Evolutionary conservation across 768 basidiomycete species (phyloP).

Genomic region (Amanita molliuscula): DNA sequence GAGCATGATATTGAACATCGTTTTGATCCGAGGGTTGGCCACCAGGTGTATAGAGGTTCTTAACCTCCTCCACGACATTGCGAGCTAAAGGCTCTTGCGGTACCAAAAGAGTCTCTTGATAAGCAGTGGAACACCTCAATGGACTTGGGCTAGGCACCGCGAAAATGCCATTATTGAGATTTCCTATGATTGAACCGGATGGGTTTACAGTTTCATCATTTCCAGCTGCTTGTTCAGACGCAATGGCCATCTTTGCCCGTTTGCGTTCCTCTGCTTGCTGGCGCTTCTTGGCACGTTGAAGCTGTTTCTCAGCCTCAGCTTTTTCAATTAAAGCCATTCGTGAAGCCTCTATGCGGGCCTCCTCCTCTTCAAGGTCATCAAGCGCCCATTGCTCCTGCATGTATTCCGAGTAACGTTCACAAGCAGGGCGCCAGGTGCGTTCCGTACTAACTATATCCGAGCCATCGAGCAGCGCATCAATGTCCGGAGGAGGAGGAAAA

Average conservation of each 20-base stretch:
- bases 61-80: background rate
- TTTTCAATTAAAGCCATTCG: conserved; percentile 27
- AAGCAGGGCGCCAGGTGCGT: conserved; percentile 67
- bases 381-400: conserved; percentile 73
- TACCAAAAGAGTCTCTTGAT: conserved; percentile 4
- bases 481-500: conserved; percentile 68
- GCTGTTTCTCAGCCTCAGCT: conserved; percentile 38
- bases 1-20: background rate
- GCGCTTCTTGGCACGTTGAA: conserved; percentile 37
- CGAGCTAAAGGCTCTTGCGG: background rate
- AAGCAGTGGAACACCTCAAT: conserved; percentile 32
- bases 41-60: background rate
- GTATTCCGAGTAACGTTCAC: conserved; percentile 79
- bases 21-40: background rate
- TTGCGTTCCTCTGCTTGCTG: conserved; percentile 42
- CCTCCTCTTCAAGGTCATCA: conserved; percentile 69
- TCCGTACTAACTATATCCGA: conserved; percentile 18
- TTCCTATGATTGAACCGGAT: background rate
- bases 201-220: conserved; percentile 6
- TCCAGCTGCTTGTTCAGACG: background rate
- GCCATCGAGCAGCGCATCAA: conserved; percentile 51
- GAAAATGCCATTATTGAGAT: conserved; percentile 1
- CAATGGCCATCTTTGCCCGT: conserved; percentile 11
- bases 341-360: conserved; percentile 38
- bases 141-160: conserved; percentile 32